Base-by-base conservation (phyloP, 2,329 filamentous ascomycete species). In the Aureobasidium sp. region DNA sequence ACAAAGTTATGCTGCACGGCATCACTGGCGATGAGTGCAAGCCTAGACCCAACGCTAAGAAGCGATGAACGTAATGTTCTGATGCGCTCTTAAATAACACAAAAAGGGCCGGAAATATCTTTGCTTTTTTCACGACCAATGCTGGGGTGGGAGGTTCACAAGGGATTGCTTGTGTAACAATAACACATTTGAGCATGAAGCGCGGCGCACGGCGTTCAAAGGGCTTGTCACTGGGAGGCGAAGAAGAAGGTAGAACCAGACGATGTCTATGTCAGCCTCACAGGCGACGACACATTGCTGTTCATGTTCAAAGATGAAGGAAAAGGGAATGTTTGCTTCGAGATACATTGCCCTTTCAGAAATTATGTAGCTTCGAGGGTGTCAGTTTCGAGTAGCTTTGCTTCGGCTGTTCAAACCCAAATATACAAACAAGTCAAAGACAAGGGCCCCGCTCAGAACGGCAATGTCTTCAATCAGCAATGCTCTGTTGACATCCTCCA, bases 1-100 rank as follows among this genome's bases (percentile, higher is more conserved):
- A 76, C 67, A 80, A 80, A 71, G 75, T 81, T 64, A 80, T 80
- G 73, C 69, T 81, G 62, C 79, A 81, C 67, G 78, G 78, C 0
- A 72, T 81, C 27, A 64, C 70, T 5, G 74, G 75, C 0, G 79
- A 81, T 55, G 78, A 80, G 70, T 80, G 79, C 70, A 80, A 81
- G 70, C 79, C 79, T 5, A 68, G 78, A 61, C 77, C 77, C 8
- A 78, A 77, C 53, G 72, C 69, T 42, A 76, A 76, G 72, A 80
- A 80, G 76, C 72, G 76, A 70, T 80, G 48, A 57, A 29, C 13
- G 50, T 44, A 17, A 47, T 46, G 20, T 41, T 32, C 8, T 26
- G 46, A 48, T 8, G 13, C 17, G 26, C 34, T 55, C 47, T 29
- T n/a, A 5, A n/a, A 15, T 4, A 23, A 26, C 20, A 20, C 34